These are phyloP conservation scores for Crithidia mellificae DNA, from an alignment of 208 protist genomes.

Conservation along the genomic window DNA sequence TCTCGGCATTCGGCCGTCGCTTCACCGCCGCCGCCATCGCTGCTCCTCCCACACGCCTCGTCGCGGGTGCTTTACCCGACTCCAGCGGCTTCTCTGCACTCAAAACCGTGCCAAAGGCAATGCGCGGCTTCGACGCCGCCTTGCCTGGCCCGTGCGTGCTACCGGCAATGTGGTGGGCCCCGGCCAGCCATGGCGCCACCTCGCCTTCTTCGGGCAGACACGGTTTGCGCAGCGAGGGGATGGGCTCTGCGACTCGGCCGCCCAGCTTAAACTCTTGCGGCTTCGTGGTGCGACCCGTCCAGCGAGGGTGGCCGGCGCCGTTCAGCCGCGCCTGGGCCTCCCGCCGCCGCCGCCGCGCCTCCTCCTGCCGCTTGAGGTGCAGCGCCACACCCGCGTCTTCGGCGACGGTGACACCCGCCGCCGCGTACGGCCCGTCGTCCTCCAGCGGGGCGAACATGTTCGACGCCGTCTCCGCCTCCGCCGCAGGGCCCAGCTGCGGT, in stretches of 20 bases:
- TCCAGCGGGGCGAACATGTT: neutral
- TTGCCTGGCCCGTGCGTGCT: no score
- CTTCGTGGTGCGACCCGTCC: constrained; percentile 44
- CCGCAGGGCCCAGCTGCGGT: constrained; percentile 24
- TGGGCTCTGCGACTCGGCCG: constrained; percentile 34
- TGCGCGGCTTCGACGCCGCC: constrained; percentile 7
- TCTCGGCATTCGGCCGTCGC: constrained; percentile 1
- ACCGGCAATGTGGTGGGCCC: no score
- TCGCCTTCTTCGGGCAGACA: constrained; percentile 12
- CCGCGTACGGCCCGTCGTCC: constrained; percentile 11
- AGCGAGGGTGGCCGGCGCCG: constrained; percentile 27
- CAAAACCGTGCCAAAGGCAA: constrained; percentile 14
- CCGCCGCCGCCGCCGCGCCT: constrained; percentile 32
- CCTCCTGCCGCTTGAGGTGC: constrained; percentile 45
- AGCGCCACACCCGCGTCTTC: constrained; percentile 38
- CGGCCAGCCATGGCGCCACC: constrained; percentile 13
- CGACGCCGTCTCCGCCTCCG: neutral
- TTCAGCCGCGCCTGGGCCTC: constrained; percentile 36
- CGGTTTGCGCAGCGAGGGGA: constrained; percentile 59
- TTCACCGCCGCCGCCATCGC: neutral
- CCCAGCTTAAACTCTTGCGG: constrained; percentile 44
- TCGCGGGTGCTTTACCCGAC: neutral
- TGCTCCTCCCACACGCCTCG: neutral
- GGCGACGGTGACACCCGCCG: constrained; percentile 1
- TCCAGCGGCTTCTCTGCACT: no score